Evolutionary conservation across 1,284 basidiomycete genomes (phyloP), one percentile per base, ranked within the genome.

Genomic region (Ustilago trichophora): DNA sequence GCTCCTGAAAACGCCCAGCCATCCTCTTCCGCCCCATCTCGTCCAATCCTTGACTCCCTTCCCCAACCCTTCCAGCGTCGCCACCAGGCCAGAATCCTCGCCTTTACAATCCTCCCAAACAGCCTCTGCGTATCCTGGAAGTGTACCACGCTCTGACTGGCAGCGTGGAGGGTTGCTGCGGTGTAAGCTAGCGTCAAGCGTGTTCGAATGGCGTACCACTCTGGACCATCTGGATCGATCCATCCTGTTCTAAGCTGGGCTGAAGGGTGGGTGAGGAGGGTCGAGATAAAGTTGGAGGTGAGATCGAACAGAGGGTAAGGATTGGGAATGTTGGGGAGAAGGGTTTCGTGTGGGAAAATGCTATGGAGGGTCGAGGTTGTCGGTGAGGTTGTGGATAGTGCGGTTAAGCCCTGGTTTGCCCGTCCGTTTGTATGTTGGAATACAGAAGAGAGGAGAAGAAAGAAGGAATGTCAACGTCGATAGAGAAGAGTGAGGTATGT

Each of bases 11-110:
- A 55, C 37, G 12, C 67, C 67, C 27, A 71, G 34, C 67, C 67
- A 71, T 0, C 67, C 67, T 8, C 67, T 37, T 2, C 53, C 57
- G 2, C 67, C 67, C 67, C 67, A 71, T 21, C 21, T 43, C 2
- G 46, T 22, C 67, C 66, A 69, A 15, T 59, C 43, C 1, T n/a
- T 25, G 0, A 22, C 34, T 5, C 25, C 41, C 3, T 10, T 26
- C 22, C 15, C n/a, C 11, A 45, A 2, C 1, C 19, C 27, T 4
- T 13, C 34, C 8, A 56, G 7, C 5, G 52, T 59, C 4, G 52
- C 55, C 1, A 32, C 26, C 3, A 60, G 1, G 1, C 67, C 60
- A 2, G 34, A 31, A 2, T 65, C 53, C 60, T 47, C 0, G 15
- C 60, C 9, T 16, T 19, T 3, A 65, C 34, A 7, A 66, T 26